phyloP scores from a whole-genome alignment of 345 rosid species.

The Gossypium thurberi region DNA sequence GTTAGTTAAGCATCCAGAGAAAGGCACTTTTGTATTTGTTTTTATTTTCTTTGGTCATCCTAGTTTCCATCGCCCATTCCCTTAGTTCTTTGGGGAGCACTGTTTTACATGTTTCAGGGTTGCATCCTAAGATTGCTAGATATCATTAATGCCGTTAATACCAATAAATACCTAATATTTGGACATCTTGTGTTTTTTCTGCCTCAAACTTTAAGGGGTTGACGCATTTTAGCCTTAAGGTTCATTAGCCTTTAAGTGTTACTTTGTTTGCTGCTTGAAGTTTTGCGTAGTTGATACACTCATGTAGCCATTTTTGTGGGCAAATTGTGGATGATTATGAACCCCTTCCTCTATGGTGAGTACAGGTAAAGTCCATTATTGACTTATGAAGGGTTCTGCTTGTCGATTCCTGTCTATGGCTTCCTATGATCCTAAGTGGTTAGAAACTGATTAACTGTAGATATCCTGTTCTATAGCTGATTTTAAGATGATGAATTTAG shows the following conservation, averaged over 20 bases:
- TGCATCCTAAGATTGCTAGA: neutral
- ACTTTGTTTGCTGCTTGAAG: neutral
- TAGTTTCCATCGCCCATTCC: neutral
- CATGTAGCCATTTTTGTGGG: neutral
- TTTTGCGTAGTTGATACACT: neutral
- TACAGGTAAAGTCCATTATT: neutral
- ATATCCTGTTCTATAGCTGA: neutral
- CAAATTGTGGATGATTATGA: neutral
- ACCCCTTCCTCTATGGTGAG: neutral
- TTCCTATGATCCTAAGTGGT: neutral
- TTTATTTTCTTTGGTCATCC: neutral
- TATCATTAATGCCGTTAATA: neutral
- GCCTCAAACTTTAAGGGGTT: neutral
- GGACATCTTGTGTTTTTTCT: neutral
- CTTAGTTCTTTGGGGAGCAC: neutral
- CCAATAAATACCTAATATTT: neutral
- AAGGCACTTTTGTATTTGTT: neutral
- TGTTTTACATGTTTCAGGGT: neutral
- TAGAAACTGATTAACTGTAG: neutral
- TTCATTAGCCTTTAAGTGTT: neutral
- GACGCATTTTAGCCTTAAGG: neutral
- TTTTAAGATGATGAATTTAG: neutral
- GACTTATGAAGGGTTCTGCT: neutral
- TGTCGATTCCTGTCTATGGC: neutral
- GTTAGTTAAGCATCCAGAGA: neutral